Percentiles rank a stretch among this genome's conserved stretches.
Evolutionary conservation across 768 basidiomycete species (phyloP).

Genomic region (Leccinellum rugosiceps): DNA sequence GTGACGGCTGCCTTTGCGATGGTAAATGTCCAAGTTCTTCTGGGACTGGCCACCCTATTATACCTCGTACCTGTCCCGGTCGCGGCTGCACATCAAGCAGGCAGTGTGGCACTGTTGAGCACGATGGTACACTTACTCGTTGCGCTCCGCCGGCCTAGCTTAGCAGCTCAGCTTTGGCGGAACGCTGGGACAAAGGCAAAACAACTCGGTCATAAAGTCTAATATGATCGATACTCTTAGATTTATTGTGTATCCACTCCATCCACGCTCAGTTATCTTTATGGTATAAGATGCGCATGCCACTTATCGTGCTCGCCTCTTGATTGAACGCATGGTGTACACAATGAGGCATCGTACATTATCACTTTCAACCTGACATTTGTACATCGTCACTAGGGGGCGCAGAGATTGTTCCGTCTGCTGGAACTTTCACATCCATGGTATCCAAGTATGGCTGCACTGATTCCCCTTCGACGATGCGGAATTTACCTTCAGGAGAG

Average conservation of each 20-base stretch:
- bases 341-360: constrained; percentile 16
- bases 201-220: constrained; percentile 5
- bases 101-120: constrained; percentile 84
- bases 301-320: neutral
- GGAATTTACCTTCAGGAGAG: constrained; percentile 62
- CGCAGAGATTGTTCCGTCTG: constrained; percentile 37
- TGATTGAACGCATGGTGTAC: constrained; percentile 7
- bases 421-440: constrained; percentile 71
- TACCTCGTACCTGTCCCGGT: constrained; percentile 92
- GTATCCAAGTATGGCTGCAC: constrained; percentile 72
- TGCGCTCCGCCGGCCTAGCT: constrained; percentile 65
- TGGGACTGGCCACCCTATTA: constrained; percentile 77
- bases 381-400: constrained; percentile 70
- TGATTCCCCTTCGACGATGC: constrained; percentile 81
- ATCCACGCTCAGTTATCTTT: constrained; percentile 27
- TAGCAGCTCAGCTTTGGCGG: constrained; percentile 62
- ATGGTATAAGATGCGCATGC: neutral
- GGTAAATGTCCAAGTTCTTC: constrained; percentile 78
- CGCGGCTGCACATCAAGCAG: constrained; percentile 93
- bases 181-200: constrained; percentile 27
- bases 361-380: constrained; percentile 62
- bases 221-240: constrained; percentile 3
- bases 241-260: constrained; percentile 12
- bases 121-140: constrained; percentile 76
- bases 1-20: constrained; percentile 65